Evolutionary conservation across 2,329 filamentous ascomycete species (phyloP), one percentile per base, ranked within the genome.

Genomic region (Parascedosporium putredinis): DNA sequence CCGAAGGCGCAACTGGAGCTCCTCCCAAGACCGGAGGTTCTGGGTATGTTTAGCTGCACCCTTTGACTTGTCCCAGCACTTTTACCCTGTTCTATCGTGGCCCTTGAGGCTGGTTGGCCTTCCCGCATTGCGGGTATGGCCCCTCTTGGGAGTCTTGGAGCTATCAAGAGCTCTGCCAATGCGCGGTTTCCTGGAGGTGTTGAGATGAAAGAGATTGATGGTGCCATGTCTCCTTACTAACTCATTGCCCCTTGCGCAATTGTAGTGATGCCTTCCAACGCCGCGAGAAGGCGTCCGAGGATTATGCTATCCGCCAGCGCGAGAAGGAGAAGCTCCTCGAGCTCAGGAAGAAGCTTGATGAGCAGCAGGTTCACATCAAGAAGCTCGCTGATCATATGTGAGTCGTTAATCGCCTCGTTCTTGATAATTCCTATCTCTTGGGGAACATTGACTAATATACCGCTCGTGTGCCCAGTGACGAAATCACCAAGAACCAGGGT

Each of bases 361-460:
- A 87, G 68, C 88, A 95, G 74, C 81, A 87, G 67, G 71, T 81
- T 58, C 88, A 95, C 73, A 80, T 96, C 57, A 75, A 91, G 64
- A 84, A 90, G 66, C 81, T 96, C 55, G 83, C 88, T 61, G 78
- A 85, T 62, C 86, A 94, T 77, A 89, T 95, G 88, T 93, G 71
- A 64, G 84, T 70, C 40, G 38, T 20, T 14, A 29, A 9, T 27
- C n/a, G 4, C 18, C 25, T n/a, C 12, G 5, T 24, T 16, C n/a
- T 18, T 8, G 14, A 12, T n/a, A 14, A n/a, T 5, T 23, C 23
- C 6, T 31, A 22, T 18, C 29, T 45, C 6, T n/a, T 29, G 43
- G 33, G 14, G 31, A 18, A 47, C 9, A 14, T 7, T 9, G 5
- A 14, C n/a, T 14, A 12, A 31, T 16, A 4, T 10, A 4, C 16